Conservation (phyloP, 768 basidiomycete genomes). For the Hericium alpestre region DNA sequence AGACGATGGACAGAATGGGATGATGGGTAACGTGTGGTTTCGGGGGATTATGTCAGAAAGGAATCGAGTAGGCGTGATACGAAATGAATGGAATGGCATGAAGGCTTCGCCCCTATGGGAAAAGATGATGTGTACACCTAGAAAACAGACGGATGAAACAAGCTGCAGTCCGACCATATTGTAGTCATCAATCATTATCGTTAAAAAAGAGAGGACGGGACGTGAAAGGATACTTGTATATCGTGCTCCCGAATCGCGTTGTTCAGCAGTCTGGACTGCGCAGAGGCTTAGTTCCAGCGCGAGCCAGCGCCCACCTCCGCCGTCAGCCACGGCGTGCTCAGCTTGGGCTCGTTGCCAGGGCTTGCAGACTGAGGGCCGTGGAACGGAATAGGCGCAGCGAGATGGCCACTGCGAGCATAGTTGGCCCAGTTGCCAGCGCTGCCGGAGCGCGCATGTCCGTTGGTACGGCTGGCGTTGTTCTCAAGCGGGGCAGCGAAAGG, state of each 20-base stretch:
- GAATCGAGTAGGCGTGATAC: slow-evolving; percentile 4
- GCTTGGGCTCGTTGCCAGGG: slow-evolving; percentile 45
- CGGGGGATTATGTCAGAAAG: slow-evolving; percentile 10
- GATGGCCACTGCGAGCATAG: slow-evolving; percentile 43
- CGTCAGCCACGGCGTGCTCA: slow-evolving; percentile 49
- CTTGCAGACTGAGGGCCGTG: slow-evolving; percentile 40
- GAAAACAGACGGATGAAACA: slow-evolving; percentile 1
- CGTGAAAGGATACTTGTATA: slow-evolving; percentile 5
- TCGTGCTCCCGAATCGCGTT: slow-evolving; percentile 11
- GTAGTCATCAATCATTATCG: slow-evolving; percentile 5
- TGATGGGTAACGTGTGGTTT: slow-evolving; percentile 6
- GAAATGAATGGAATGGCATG: not conserved
- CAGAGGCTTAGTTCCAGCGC: not conserved
- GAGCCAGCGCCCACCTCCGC: slow-evolving; percentile 16
- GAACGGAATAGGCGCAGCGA: slow-evolving; percentile 39
- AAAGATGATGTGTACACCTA: slow-evolving; percentile 10
- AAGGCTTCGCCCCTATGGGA: not conserved
- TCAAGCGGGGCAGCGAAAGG: slow-evolving; percentile 29
- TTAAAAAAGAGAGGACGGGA: slow-evolving; percentile 2
- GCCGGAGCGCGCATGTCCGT: slow-evolving; percentile 65
- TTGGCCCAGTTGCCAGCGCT: slow-evolving; percentile 75
- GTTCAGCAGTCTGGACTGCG: slow-evolving; percentile 2
- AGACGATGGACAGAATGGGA: slow-evolving; percentile 12
- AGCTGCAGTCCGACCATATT: slow-evolving; percentile 5
- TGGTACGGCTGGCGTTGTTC: slow-evolving; percentile 34